Conservation (phyloP, 768 basidiomycete genomes). For the Boletus insuetus region DNA sequence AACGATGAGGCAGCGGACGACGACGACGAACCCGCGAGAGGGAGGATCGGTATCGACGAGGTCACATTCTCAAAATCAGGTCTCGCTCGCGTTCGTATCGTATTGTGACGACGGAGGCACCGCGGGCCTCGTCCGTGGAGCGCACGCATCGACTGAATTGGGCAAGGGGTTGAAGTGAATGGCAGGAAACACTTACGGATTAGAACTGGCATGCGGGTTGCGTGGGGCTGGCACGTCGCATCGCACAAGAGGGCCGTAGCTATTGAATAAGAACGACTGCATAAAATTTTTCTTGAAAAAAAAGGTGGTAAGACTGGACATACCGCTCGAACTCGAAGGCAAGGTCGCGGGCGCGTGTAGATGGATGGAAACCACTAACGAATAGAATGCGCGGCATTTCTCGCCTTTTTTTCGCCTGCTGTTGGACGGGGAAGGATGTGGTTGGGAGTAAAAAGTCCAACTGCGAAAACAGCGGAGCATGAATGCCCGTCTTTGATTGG, state of each 20-base stretch:
- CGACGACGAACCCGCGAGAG: constrained; percentile 31
- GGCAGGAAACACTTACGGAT: constrained; percentile 66
- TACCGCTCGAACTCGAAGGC: constrained; percentile 88
- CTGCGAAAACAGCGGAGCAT: constrained; percentile 27
- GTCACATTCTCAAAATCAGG: constrained; percentile 18
- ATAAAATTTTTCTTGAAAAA: constrained; percentile 3
- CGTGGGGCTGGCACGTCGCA: constrained; percentile 90
- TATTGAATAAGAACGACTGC: constrained; percentile 28
- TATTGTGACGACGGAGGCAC: constrained; percentile 22
- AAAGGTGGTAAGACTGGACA: constrained; percentile 11
- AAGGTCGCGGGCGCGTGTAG: constrained; percentile 80
- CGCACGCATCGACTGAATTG: constrained; percentile 39
- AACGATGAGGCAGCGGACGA: constrained; percentile 21
- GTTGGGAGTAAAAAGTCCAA: constrained; percentile 20
- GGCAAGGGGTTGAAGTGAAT: constrained; percentile 31
- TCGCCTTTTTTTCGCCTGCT: constrained; percentile 7
- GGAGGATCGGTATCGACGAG: constrained; percentile 30
- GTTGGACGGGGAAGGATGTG: constrained; percentile 17
- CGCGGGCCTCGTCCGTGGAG: constrained; percentile 31
- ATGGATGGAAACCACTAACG: constrained; percentile 80
- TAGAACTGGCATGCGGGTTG: constrained; percentile 67
- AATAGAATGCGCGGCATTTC: constrained; percentile 80
- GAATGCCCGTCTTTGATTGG: constrained; percentile 28
- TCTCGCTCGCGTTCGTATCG: constrained; percentile 32
- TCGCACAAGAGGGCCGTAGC: constrained; percentile 79